phyloP scores from a whole-genome alignment of 768 basidiomycete genomes.

The Cantharellus cinnabarinus region DNA sequence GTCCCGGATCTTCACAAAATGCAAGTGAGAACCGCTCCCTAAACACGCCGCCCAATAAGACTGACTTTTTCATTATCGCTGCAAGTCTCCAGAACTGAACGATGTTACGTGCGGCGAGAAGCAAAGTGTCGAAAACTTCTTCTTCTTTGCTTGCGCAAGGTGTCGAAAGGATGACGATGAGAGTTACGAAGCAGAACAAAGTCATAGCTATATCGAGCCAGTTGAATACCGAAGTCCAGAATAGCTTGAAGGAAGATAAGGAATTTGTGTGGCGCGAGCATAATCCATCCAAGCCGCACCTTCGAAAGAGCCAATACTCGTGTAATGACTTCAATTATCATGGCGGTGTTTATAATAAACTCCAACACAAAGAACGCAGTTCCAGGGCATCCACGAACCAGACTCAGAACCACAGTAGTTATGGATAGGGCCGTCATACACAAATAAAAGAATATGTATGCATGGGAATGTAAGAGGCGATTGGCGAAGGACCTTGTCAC shows the following conservation, averaged over 20 bases:
- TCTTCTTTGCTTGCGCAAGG: constrained; percentile 84
- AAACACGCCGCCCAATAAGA: constrained; percentile 20
- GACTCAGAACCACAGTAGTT: constrained; percentile 65
- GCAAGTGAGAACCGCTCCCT: constrained; percentile 11
- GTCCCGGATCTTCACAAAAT: constrained; percentile 45
- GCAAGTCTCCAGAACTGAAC: constrained; percentile 85
- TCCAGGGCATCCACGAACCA: constrained; percentile 70
- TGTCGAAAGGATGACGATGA: constrained; percentile 76
- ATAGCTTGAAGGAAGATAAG: constrained; percentile 39
- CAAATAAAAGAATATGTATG: constrained; percentile 76
- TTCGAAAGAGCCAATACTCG: constrained; percentile 84
- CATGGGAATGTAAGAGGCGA: constrained; percentile 70
- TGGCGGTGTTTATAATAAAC: constrained; percentile 67
- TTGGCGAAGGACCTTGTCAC: constrained; percentile 74
- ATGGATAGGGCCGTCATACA: constrained; percentile 74
- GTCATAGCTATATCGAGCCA: constrained; percentile 77
- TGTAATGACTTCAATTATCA: constrained; percentile 87
- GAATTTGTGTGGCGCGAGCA: neutral
- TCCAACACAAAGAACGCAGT: constrained; percentile 79
- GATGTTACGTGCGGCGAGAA: constrained; percentile 81
- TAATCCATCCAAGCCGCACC: constrained; percentile 29
- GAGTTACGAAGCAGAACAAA: constrained; percentile 69
- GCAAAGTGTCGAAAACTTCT: constrained; percentile 78
- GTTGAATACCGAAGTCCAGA: constrained; percentile 91
- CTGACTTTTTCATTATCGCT: constrained; percentile 83